Evolutionary conservation across 164 flowering plant species (phyloP), one percentile per base, ranked within the genome.

Genomic region (Dillenia suffruticosa): DNA sequence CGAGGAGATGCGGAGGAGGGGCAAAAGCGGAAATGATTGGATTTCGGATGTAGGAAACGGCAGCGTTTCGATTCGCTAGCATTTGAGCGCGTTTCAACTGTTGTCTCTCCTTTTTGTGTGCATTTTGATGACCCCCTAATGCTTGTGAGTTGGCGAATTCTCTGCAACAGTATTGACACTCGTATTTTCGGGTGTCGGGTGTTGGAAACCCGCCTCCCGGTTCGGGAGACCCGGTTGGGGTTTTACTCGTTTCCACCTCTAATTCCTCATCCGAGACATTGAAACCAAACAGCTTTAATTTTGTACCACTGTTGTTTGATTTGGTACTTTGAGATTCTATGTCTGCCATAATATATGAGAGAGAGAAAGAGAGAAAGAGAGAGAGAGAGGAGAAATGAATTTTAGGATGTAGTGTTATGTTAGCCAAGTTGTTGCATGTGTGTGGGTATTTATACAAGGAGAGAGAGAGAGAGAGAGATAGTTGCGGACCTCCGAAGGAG

Each of bases 91-190:
- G 81, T 71, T 90, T 92, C 46, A 87, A 79, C 68, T 90, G 96
- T 70, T 92, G 98, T 1, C 98, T 50, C 66, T 90, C 98, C 64
- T 92, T 92, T 69, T 92, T 92, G 76, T 92, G 97, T 10, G 97
- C 98, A 81, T 92, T 92, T 67, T 92, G 98, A 68, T 92, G 98
- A 55, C 98, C 98, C 8, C 98, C 98, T 8, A 92, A 71, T n/a
- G 98, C 98, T 65, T 92, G 98, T 1, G 98, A 92, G 70, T 92
- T 92, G 16, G 93, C 92, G 63, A 92, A 92, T 66, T 90, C 98
- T 0, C 98, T 64, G 78, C 77, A 85, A 61, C 98, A 92, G 74
- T 90, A 92, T 66, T 92, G 98, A 67, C 98, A 92, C 92, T 88
- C 97, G 80, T 79, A 90, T 67, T 85, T 92, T 57, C 97, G 81